Percentiles rank a stretch among this genome's conserved stretches.
These are phyloP conservation scores for Pythium aristosporum DNA, from an alignment of 352 stramenopile genomes.

Conservation along the genomic window DNA sequence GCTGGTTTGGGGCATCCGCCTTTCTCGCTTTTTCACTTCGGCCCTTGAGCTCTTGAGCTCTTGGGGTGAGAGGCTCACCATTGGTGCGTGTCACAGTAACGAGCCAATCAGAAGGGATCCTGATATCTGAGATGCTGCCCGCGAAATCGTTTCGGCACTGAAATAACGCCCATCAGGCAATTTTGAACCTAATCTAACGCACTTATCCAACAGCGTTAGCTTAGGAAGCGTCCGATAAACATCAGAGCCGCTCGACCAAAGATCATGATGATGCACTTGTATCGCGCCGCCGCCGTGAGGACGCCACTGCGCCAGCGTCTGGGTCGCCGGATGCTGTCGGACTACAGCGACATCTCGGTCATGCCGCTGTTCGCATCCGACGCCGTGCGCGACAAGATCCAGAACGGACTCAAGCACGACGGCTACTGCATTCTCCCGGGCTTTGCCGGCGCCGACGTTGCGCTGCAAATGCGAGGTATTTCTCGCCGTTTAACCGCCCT, in stretches of 20 bases:
- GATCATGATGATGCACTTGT: background rate
- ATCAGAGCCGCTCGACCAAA: background rate
- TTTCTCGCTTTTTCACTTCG: background rate
- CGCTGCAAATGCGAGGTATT: constrained; percentile 38
- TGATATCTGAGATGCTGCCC: constrained; percentile 2
- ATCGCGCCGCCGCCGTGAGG: background rate
- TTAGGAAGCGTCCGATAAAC: background rate
- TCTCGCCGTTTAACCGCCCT: background rate
- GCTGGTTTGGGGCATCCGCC: background rate
- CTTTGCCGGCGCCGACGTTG: constrained; percentile 41
- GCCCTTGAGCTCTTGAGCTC: too few species aligned
- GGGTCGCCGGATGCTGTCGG: constrained; percentile 13
- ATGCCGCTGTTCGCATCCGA: constrained; percentile 43
- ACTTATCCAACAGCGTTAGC: background rate
- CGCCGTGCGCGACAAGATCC: constrained; percentile 37
- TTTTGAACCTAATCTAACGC: constrained; percentile 8
- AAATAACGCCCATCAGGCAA: background rate
- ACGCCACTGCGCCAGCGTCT: background rate
- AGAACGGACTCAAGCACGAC: constrained; percentile 36
- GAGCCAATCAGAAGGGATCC: constrained; percentile 1
- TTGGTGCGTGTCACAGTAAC: too few species aligned
- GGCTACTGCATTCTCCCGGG: constrained; percentile 42
- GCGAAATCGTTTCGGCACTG: background rate
- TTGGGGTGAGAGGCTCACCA: too few species aligned
- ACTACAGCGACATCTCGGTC: constrained; percentile 37